Evolutionary conservation across 441 rosid genomes (phyloP), one percentile per base, ranked within the genome.

Genomic region (Daphne laureola): DNA sequence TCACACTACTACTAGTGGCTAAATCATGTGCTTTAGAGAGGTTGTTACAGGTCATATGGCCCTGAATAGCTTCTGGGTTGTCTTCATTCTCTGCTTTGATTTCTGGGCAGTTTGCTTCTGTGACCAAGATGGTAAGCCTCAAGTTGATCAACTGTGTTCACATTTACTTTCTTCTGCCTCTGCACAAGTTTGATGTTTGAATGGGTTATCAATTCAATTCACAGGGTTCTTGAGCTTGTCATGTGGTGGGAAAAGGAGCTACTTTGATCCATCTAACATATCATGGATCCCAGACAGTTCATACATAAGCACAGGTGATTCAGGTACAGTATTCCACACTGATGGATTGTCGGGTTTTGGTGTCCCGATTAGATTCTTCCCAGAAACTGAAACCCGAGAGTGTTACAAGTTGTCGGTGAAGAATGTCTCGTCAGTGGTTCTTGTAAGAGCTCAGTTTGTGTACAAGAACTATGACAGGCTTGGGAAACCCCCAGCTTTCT

Each of bases 221-320:
- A 57, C 87, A 91, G 98, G 89, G 71, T 91, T 84, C 73, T 67
- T 91, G 75, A 91, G 98, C 60, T 70, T 91, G 49, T 70, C 84
- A 0, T 91, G 98, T 67, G 96, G 98, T 9, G 93, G 83, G 46
- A 58, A 75, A 7, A 46, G 53, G 49, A 61, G 71, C 55, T 87
- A 59, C 51, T 61, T 65, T 0, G 83, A 72, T 58, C 69, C 84
- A 58, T 66, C 74, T 49, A 80, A 74, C 69, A 79, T 91, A 70
- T 65, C 75, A 0, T 86, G 98, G 95, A 56, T 74, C 58, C 64
- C 95, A 1, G 96, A 91, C 40, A 43, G 55, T 42, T 61, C 66
- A 47, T 84, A 79, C 59, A 64, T 82, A 48, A 63, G 57, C 74
- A 69, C 74, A 43, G 96, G 98, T 60, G 76, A 77, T 74, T 67